Conservation (phyloP, 2,329 filamentous ascomycete species). For the Eutypella sp. region DNA sequence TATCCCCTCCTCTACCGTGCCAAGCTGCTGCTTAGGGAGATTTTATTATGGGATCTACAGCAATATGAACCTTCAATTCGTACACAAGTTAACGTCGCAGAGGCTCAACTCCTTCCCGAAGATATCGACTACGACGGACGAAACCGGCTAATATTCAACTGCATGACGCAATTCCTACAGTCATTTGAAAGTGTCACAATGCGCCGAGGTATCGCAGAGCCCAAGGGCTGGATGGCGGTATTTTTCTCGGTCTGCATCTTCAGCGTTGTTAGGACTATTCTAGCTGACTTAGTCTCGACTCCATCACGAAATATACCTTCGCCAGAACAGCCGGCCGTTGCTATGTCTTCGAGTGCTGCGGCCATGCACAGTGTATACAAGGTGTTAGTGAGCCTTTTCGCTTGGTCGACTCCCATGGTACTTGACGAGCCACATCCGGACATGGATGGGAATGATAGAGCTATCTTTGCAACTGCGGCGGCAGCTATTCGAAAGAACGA, state of each 20-base stretch:
- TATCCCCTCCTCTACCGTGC: slow-evolving; percentile 49
- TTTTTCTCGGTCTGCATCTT: slow-evolving; percentile 56
- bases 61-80: slow-evolving; percentile 43
- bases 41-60: slow-evolving; percentile 48
- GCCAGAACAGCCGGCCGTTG: slow-evolving; percentile 19
- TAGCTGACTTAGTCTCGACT: slow-evolving; percentile 40
- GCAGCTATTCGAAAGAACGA: slow-evolving; percentile 41
- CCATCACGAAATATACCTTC: slow-evolving; percentile 19
- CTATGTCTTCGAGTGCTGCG: slow-evolving; percentile 21
- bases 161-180: slow-evolving; percentile 47
- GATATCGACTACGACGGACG: slow-evolving; percentile 45
- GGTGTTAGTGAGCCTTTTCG: slow-evolving; percentile 45
- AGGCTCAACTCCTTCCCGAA: slow-evolving; percentile 30
- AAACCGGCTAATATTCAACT: slow-evolving; percentile 44
- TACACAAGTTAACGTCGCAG: slow-evolving; percentile 29
- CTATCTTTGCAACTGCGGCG: slow-evolving; percentile 38
- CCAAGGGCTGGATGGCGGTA: slow-evolving; percentile 44
- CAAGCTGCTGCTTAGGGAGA: slow-evolving; percentile 51
- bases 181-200: slow-evolving; percentile 44
- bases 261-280: slow-evolving; percentile 47
- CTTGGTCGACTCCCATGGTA: slow-evolving; percentile 37
- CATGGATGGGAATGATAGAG: slow-evolving; percentile 40
- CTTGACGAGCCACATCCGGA: slow-evolving; percentile 39
- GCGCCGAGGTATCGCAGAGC: slow-evolving; percentile 32
- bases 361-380: slow-evolving; percentile 47